Base-by-base conservation (phyloP, 768 basidiomycete genomes). In the Dendrothele bispora region DNA sequence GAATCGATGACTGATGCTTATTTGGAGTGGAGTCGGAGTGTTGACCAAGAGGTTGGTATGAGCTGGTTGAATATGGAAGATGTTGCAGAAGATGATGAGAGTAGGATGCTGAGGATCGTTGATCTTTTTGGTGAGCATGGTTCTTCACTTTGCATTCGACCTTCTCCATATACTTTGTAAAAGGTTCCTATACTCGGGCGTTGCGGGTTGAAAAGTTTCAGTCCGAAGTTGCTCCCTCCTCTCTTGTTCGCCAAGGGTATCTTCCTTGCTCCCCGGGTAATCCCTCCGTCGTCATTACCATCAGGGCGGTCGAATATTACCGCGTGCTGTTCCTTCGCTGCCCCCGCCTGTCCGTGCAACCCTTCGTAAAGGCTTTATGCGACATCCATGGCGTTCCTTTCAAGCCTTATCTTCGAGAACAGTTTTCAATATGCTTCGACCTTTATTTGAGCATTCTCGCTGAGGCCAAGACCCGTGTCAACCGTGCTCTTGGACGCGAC, bases 361-460 rank as follows among this genome's bases (percentile, higher is more conserved):
- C 53, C 1, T 54, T 53, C 17, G 39, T 59, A n/a, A 55, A 55
- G 24, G 55, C 46, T 1, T 17, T 62, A 3, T 59, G 52, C 38
- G 55, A 61, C 29, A 18, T 57, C 10, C 53, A 62, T 22, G n/a
- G 32, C n/a, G 29, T 43, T 20, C 32, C 48, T 8, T 56, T 48
- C 20, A 48, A 50, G 7, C 28, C 26, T 2, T 47, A 48, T 29
- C 29, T 60, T 12, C 42, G 34, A 1, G 11, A 35, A 5, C 63
- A 66, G 43, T 62, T 68, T 28, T 52, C 58, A 1, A 52, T 58
- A 10, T 48, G 56, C 0, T 62, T 53, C 26, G 61, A 68, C 48
- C 32, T 56, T 2, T 67, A 63, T 17, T 51, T 65, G 7, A 54
- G 57, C 15, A 45, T 68, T 14, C 54, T 46, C 2, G 36, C 27